Percentiles rank a stretch among this genome's conserved stretches.
phyloP scores from a whole-genome alignment of 2,329 filamentous ascomycete species.

The Colletotrichum neosansevieriae region DNA sequence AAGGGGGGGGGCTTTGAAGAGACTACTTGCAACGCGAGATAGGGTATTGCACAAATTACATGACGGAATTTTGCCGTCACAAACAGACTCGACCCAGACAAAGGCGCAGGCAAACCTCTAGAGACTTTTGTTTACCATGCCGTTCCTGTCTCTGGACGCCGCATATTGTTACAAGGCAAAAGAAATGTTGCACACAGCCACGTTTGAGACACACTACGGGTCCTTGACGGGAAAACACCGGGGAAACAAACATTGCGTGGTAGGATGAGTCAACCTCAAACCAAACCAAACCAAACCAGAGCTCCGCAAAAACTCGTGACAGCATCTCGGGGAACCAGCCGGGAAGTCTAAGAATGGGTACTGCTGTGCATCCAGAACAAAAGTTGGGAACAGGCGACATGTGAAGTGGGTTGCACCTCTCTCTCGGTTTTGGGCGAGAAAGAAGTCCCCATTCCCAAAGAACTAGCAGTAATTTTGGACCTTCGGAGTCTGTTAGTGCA shows the following conservation, averaged over 20 bases:
- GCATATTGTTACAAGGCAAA: constrained; percentile 9
- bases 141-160: constrained; percentile 10
- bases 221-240: constrained; percentile 10
- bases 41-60: neutral
- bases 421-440: constrained; percentile 5
- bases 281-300: neutral
- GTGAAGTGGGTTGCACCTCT: constrained; percentile 1
- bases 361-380: neutral
- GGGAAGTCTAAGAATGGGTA: constrained; percentile 6
- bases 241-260: constrained; percentile 5
- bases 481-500: neutral
- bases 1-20: neutral
- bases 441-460: neutral
- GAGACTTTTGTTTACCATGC: neutral
- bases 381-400: constrained; percentile 7
- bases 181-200: constrained; percentile 1
- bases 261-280: constrained; percentile 37
- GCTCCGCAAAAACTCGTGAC: neutral
- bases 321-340: constrained; percentile 25
- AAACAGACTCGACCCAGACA: neutral
- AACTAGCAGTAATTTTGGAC: neutral
- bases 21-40: neutral
- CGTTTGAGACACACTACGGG: constrained; percentile 1
- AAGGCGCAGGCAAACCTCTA: neutral
- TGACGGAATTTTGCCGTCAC: neutral